Evolutionary conservation across 1,284 basidiomycete genomes (phyloP), one percentile per base, ranked within the genome.

Genomic region (Tilletiaria anomala): DNA sequence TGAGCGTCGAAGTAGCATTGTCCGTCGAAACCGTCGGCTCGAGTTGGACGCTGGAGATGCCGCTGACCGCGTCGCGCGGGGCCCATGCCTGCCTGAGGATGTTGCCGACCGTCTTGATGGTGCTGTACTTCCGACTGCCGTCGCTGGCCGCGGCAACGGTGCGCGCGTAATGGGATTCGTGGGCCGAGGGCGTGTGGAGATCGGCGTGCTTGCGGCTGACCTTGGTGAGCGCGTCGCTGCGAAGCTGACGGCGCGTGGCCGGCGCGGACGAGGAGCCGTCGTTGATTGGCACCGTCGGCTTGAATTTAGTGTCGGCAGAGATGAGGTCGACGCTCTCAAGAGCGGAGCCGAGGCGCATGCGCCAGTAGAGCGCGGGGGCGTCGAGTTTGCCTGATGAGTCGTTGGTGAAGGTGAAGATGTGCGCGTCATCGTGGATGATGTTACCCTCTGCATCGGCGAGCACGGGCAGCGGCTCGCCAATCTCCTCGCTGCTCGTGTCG

Each of bases 321-420:
- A 43, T 35, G 11, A 43, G 37, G 18, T 36, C 33, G 26, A 24
- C 36, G 34, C 15, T 12, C 21, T 32, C 26, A 12, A 19, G 24
- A 18, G 32, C 19, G n/a, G 38, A 32, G 6, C 40, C 40, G 17
- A 22, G 21, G 21, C 18, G 20, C 5, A 57, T 24, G 14, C 52
- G 36, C 44, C 51, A 54, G 16, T 51, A 24, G 29, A 57, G 42
- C 17, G 45, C 47, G 12, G 55, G 55, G 45, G 42, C 44, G n/a
- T n/a, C n/a, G n/a, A n/a, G n/a, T n/a, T n/a, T n/a, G n/a, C n/a
- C n/a, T 6, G 21, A 21, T 12, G 40, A 39, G 4, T 37, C 36
- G 34, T 47, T 40, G 31, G 35, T 43, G 17, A 57, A 42, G 16
- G 46, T 46, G 47, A 48, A 46, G 24, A 53, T 19, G 34, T 42